These are phyloP conservation scores for Eustoma russellianum DNA, from an alignment of 257 asterid genomes.

Conservation along the genomic window DNA sequence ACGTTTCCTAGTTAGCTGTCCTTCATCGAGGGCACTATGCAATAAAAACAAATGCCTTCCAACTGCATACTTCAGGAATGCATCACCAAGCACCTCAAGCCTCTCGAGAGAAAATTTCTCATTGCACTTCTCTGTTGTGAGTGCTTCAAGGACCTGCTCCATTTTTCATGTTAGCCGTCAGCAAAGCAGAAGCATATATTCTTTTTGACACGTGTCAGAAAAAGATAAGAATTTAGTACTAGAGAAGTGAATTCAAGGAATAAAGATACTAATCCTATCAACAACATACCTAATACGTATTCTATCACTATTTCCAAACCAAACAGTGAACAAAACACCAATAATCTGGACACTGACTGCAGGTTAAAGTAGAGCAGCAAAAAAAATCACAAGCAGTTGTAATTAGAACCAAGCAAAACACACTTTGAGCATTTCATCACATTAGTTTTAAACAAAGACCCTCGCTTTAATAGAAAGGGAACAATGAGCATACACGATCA, in stretches of 20 bases:
- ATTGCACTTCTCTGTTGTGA: constrained; percentile 81
- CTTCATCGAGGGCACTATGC: constrained; percentile 73
- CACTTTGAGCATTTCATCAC: constrained; percentile 2
- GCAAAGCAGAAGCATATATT: constrained; percentile 5
- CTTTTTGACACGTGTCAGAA: neutral
- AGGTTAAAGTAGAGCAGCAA: too few species aligned
- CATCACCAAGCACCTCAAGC: constrained; percentile 98
- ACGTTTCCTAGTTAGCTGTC: constrained; percentile 85
- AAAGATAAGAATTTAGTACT: too few species aligned
- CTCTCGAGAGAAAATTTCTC: constrained; percentile 93
- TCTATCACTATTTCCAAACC: too few species aligned
- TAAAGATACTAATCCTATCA: too few species aligned
- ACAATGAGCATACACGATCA: constrained; percentile 46
- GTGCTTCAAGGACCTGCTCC: constrained; percentile 94
- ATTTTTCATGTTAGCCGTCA: constrained; percentile 18
- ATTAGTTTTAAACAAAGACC: constrained; percentile 6
- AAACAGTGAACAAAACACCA: too few species aligned
- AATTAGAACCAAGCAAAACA: neutral
- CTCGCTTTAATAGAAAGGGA: neutral
- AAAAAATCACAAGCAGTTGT: constrained; percentile 5
- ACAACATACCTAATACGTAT: too few species aligned
- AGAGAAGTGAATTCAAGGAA: too few species aligned
- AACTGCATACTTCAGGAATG: constrained; percentile 92
- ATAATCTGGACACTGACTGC: too few species aligned
- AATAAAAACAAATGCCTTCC: constrained; percentile 79